Percentiles rank a stretch among this genome's conserved stretches.
phyloP scores from a whole-genome alignment of 139 green algal species.

The Diplosphaera chodatii region DNA sequence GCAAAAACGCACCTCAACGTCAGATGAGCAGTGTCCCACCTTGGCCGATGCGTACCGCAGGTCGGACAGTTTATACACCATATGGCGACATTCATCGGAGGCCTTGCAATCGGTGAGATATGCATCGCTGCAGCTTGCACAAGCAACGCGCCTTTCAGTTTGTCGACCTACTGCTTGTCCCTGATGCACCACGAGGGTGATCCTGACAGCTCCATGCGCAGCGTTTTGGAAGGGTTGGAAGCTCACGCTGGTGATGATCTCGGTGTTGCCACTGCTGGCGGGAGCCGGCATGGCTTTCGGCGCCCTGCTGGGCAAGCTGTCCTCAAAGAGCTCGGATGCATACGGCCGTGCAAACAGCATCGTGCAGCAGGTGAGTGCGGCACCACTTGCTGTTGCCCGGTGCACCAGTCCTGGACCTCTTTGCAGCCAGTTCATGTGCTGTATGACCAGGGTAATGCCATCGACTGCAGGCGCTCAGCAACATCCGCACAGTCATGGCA shows the following conservation, averaged over 20 bases:
- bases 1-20: too few relatives aligned
- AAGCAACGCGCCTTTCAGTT: too few relatives aligned
- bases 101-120: conserved; percentile 24
- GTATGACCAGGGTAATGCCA: too few relatives aligned
- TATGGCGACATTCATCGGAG: conserved; percentile 37
- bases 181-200: too few relatives aligned
- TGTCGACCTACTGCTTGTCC: too few relatives aligned
- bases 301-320: conserved; percentile 22
- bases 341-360: conserved; percentile 53
- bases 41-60: conserved; percentile 1
- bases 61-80: conserved; percentile 50
- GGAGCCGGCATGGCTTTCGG: conserved; percentile 40
- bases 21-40: too few relatives aligned
- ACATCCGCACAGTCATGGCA: conserved; percentile 68
- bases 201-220: conserved; percentile 6
- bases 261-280: conserved; percentile 53
- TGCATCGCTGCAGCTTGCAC: too few relatives aligned
- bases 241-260: conserved; percentile 79
- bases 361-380: conserved; percentile 42
- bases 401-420: too few relatives aligned
- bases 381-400: not conserved
- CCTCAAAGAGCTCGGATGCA: not conserved
- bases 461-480: conserved; percentile 27
- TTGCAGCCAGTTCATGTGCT: too few relatives aligned
- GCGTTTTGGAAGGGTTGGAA: conserved; percentile 60